A percentile compares a stretch with the other conserved stretches of the same genome.
These are phyloP conservation scores for Boletus rubropictus DNA, from an alignment of 768 basidiomycete species.

Conservation along the genomic window DNA sequence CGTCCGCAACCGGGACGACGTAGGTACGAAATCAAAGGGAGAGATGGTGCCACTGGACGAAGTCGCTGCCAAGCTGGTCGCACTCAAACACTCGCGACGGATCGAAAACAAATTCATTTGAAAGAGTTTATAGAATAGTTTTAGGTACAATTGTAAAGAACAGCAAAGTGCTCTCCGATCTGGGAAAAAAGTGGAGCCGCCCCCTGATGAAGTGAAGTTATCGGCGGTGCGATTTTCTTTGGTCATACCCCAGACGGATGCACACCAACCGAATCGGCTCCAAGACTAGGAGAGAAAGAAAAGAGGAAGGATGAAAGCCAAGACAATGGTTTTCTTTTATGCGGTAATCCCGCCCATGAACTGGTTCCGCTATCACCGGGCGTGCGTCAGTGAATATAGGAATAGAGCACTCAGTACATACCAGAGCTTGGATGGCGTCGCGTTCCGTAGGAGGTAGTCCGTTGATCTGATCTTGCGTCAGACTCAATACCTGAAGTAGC, in stretches of 20 bases:
- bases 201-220: background rate
- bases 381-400: background rate
- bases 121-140: slow-evolving; percentile 12
- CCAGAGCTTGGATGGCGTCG: slow-evolving; percentile 74
- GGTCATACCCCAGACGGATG: background rate
- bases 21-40: slow-evolving; percentile 75
- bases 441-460: slow-evolving; percentile 73
- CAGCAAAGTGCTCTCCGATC: background rate
- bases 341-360: slow-evolving; percentile 31
- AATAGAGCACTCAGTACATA: slow-evolving; percentile 31
- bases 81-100: slow-evolving; percentile 57
- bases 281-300: background rate
- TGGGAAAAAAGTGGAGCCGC: background rate
- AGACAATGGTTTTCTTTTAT: background rate
- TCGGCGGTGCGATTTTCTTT: background rate
- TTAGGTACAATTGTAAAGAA: slow-evolving; percentile 1
- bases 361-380: slow-evolving; percentile 27
- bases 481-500: slow-evolving; percentile 77
- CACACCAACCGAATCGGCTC: background rate
- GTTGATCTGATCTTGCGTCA: slow-evolving; percentile 81
- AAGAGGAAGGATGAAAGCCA: background rate
- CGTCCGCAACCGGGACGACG: slow-evolving; percentile 91
- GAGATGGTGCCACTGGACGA: slow-evolving; percentile 71
- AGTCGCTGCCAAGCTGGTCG: slow-evolving; percentile 61
- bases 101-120: slow-evolving; percentile 48